These are phyloP conservation scores for Alternaria sp. DNA, from an alignment of 2,329 filamentous ascomycete species.

Conservation along the genomic window DNA sequence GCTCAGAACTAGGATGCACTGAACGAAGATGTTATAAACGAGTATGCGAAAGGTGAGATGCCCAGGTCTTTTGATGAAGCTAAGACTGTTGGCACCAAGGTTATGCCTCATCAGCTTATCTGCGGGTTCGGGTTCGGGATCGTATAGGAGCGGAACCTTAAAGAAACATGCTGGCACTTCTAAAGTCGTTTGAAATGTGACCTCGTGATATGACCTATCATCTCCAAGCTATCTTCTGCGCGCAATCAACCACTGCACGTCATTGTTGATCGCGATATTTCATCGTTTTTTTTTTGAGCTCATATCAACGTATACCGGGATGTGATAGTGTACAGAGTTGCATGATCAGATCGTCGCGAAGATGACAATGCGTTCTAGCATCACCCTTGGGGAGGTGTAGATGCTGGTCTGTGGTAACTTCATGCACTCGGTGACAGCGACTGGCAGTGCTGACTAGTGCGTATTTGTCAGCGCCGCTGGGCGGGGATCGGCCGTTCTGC, in stretches of 20 bases:
- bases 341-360: background rate
- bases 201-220: background rate
- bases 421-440: conserved; percentile 9
- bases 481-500: background rate
- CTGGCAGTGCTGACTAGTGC: conserved; percentile 31
- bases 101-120: background rate
- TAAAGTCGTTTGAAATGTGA: background rate
- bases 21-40: background rate
- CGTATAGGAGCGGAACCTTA: background rate
- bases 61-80: background rate
- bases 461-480: background rate
- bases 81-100: background rate
- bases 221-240: background rate
- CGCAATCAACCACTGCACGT: background rate
- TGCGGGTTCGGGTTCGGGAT: background rate
- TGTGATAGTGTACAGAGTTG: background rate
- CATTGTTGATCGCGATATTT: background rate
- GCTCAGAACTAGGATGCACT: background rate
- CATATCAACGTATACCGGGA: background rate
- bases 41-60: background rate
- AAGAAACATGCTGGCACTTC: background rate
- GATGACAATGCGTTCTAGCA: background rate
- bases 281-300: background rate
- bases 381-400: background rate
- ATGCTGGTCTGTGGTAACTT: background rate